Base-by-base conservation (phyloP, 139 green algal species). In the Microglena sp. region DNA sequence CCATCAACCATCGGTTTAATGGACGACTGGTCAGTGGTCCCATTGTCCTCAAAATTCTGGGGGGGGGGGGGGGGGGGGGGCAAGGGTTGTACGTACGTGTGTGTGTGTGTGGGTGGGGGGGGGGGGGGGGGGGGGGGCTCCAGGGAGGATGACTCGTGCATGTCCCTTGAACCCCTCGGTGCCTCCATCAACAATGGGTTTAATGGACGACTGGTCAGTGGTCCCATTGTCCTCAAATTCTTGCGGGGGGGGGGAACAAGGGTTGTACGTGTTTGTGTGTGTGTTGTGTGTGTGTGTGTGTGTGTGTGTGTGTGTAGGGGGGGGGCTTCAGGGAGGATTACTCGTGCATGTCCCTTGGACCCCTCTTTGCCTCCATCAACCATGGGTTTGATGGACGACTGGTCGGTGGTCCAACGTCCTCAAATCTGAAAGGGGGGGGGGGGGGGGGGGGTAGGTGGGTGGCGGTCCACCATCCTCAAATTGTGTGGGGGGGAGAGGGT, bases 141-240 rank as follows among this genome's bases (percentile, higher is more conserved):
- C 92, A 0, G 94, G 94, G 6, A 96, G 67, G 53, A 99, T 95
- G 60, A 99, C 92, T 30, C 94, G 75, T 24, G 92, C 88, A 69
- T 99, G 94, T 4, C 94, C 94, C 76, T 96, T 97, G 74, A 99
- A 96, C 43, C 94, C 94, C 72, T 99, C 94, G 21, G 92, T 99
- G n/a, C 94, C 94, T n/a, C 93, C 94, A 67, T 99, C 94, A 27
- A 99, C 78, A 68, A 99, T 79, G 0, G 93, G 92, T 77, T 96
- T 98, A 55, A 98, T 83, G 7, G 84, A 96, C 2, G 57, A 29
- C 31, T 83, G 70, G 45, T 96, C 81, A 1, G 88, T 73, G 15
- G 73, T 74, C 4, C 92, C 93, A 28, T 91, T 81, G 4, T 86
- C 84, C n/a, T 95, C 84, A 67, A 86, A 98, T 72, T 93, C 87